A percentile compares a stretch with the other conserved stretches of the same genome.
Evolutionary conservation across 1,284 basidiomycete species (phyloP).

Genomic region (Rhodotorula sp.): DNA sequence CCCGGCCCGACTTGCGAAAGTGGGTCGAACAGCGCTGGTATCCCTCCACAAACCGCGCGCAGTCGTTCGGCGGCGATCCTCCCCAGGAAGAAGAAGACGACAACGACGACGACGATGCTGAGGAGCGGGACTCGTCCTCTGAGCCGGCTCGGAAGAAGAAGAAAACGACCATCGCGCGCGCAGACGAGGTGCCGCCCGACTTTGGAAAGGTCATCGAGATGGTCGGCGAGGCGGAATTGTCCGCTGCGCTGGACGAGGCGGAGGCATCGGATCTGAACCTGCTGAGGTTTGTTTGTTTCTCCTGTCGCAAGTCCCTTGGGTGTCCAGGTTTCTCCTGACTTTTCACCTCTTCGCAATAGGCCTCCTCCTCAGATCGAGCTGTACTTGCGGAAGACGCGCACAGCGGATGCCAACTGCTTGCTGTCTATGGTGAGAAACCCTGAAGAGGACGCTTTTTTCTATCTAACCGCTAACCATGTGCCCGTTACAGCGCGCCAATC

Average conservation of each 20-base stretch:
- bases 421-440: slow-evolving; percentile 5
- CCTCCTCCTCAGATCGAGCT: not conserved
- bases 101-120: not conserved
- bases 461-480: not conserved
- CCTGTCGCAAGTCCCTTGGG: too few species aligned
- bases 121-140: not conserved
- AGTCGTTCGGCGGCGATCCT: not conserved
- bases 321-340: not conserved
- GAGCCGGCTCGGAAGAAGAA: too few species aligned
- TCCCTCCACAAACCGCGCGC: not conserved
- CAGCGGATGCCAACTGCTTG: slow-evolving; percentile 5
- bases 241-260: not conserved
- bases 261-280: not conserved
- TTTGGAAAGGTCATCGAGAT: not conserved
- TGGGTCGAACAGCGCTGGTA: not conserved
- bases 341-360: not conserved
- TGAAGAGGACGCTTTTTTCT: too few species aligned
- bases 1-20: not conserved
- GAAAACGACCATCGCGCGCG: not conserved
- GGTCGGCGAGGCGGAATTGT: not conserved
- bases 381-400: slow-evolving; percentile 11
- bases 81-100: not conserved
- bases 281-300: slow-evolving; percentile 9
- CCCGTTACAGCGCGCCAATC: not conserved
- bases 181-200: not conserved